phyloP scores from a whole-genome alignment of 305 asterid genomes.

The Fraxinus baroniana region DNA sequence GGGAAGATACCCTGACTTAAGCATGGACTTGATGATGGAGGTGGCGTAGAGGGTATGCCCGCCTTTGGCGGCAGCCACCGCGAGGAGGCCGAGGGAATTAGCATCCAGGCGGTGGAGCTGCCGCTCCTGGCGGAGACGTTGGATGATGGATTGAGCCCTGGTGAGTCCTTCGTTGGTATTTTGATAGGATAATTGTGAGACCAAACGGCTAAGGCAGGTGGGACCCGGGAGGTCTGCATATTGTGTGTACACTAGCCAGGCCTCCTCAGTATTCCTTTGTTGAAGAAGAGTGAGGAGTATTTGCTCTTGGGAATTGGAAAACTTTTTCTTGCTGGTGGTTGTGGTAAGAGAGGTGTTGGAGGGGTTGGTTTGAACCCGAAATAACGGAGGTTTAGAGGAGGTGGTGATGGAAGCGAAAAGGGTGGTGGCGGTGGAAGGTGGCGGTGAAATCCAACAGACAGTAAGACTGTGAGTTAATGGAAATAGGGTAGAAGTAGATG shows the following conservation, averaged over 20 bases:
- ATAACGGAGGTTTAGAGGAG: slow-evolving; percentile 35
- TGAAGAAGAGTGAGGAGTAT: slow-evolving; percentile 66
- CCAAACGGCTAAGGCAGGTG: slow-evolving; percentile 92
- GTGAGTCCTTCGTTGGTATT: slow-evolving; percentile 59
- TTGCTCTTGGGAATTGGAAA: slow-evolving; percentile 42
- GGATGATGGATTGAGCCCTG: slow-evolving; percentile 81
- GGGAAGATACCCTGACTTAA: slow-evolving; percentile 82
- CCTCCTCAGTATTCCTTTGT: slow-evolving; percentile 76
- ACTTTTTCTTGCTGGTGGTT: slow-evolving; percentile 22
- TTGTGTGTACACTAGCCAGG: slow-evolving; percentile 66
- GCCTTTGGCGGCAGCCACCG: slow-evolving; percentile 82
- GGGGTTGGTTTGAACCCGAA: slow-evolving; percentile 35
- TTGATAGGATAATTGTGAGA: slow-evolving; percentile 72
- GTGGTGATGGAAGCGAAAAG: slow-evolving; percentile 26
- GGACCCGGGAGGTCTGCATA: slow-evolving; percentile 60
- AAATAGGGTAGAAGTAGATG: slow-evolving; percentile 18
- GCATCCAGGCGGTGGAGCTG: slow-evolving; percentile 94
- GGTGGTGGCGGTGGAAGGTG: slow-evolving; percentile 30
- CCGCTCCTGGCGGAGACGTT: slow-evolving; percentile 69
- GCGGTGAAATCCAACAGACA: slow-evolving; percentile 44
- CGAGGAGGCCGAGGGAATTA: slow-evolving; percentile 86
- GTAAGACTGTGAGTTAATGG: slow-evolving; percentile 33
- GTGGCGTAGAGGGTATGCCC: slow-evolving; percentile 82
- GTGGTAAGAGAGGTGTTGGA: slow-evolving; percentile 29
- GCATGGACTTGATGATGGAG: slow-evolving; percentile 83